Conservation (phyloP, 371 early-diverging fungal genomes). For the Sporodiniella umbellata region DNA sequence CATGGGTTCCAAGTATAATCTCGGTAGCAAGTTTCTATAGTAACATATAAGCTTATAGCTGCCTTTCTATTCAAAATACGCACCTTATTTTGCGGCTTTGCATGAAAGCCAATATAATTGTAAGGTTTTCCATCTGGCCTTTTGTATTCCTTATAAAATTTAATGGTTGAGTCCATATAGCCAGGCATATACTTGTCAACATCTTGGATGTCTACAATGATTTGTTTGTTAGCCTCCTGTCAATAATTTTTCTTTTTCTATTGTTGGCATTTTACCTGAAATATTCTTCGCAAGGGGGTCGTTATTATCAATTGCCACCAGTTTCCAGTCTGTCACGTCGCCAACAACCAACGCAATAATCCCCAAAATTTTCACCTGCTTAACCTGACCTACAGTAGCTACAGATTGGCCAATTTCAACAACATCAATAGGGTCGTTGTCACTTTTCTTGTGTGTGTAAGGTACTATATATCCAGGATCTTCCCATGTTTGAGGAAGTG, state of each 20-base stretch:
- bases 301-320: conserved; percentile 88
- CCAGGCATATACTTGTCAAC: conserved; percentile 86
- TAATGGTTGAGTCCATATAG: conserved; percentile 73
- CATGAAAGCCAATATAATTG: conserved; percentile 91
- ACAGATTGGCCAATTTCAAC: conserved; percentile 63
- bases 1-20: conserved; percentile 86
- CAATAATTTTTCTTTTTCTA: no score
- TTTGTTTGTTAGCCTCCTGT: no score
- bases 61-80: neutral
- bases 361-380: conserved; percentile 95
- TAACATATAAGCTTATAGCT: neutral
- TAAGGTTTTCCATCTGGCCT: conserved; percentile 87
- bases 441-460: conserved; percentile 84
- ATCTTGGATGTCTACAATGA: conserved; percentile 86
- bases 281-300: conserved; percentile 86
- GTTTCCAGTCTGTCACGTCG: conserved; percentile 98
- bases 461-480: conserved; percentile 78
- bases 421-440: conserved; percentile 97
- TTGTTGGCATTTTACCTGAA: conserved; percentile 46
- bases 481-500: conserved; percentile 97
- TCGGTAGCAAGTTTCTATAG: conserved; percentile 76
- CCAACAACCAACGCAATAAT: conserved; percentile 93
- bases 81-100: conserved; percentile 78
- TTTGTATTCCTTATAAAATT: conserved; percentile 93
- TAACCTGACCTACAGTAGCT: conserved; percentile 47